Percentiles rank a stretch among this genome's conserved stretches.
Evolutionary conservation across 2,329 filamentous ascomycete species (phyloP).

Genomic region (Colletotrichum euphorbiae): DNA sequence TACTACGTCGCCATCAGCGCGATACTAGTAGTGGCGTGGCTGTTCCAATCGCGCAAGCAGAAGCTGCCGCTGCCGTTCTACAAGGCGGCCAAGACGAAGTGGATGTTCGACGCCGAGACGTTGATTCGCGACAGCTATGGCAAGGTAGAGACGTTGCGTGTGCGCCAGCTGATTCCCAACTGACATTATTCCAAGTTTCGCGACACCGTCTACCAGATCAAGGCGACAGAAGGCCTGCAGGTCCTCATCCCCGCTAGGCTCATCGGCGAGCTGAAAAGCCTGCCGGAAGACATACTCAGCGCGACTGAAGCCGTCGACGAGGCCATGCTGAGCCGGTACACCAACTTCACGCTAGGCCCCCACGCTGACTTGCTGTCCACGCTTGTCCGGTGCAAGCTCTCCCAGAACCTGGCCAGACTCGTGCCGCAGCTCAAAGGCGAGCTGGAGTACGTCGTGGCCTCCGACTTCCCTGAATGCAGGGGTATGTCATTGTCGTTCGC

Average conservation of each 20-base stretch:
- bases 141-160: constrained; percentile 51
- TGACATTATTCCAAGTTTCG: constrained; percentile 52
- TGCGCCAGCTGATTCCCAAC: background rate
- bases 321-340: constrained; percentile 64
- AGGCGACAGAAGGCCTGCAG: constrained; percentile 62
- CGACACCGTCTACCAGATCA: constrained; percentile 63
- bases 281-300: constrained; percentile 62
- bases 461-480: constrained; percentile 61
- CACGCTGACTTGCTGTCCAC: constrained; percentile 58
- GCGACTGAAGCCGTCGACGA: constrained; percentile 61
- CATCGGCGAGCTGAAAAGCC: constrained; percentile 58
- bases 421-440: constrained; percentile 60
- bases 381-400: constrained; percentile 59
- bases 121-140: constrained; percentile 61
- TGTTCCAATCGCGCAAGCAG: constrained; percentile 51
- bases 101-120: constrained; percentile 63
- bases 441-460: constrained; percentile 57
- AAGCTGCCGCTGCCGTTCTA: constrained; percentile 57
- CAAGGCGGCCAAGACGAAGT: constrained; percentile 60
- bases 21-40: constrained; percentile 52
- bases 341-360: constrained; percentile 60
- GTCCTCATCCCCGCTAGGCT: constrained; percentile 59
- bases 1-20: constrained; percentile 56
- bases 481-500: constrained; percentile 43
- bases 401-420: constrained; percentile 60